Evolutionary conservation across 805 yeast genomes (phyloP), one percentile per base, ranked within the genome.

Genomic region (Pichia phayaonensis): DNA sequence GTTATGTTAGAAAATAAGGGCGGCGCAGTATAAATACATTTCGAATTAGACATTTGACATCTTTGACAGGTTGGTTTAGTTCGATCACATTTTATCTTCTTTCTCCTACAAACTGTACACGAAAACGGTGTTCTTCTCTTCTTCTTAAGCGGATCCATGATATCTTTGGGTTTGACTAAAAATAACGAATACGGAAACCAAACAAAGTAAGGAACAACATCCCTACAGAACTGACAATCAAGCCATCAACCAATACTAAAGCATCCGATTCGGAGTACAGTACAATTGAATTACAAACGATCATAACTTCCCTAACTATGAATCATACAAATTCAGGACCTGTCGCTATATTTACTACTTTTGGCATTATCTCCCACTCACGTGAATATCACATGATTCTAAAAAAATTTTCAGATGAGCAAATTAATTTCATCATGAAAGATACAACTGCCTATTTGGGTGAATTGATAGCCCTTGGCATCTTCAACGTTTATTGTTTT

Each of bases 51-150:
- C 21, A 53, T 54, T 4, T 31, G 16, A 40, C 65, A 62, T 23
- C 56, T 27, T 3, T 44, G 21, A 43, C 66, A 62, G 2, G 15
- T 18, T 12, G 66, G 66, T 42, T 56, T 55, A 2, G 42, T 26
- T 24, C 61, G 48, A 46, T 60, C 64, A 53, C 66, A 62, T 43
- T 57, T 59, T 27, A 61, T 49, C 48, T 62, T 62, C 26, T 54
- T 51, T 34, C 47, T 48, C 16, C 64, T 43, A 45, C 66, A 62
- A 16, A 26, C 29, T 7, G 53, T 43, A 42, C 66, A 62, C 1
- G 63, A 58, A 10, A 58, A 46, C 1, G 64, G 63, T 4, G 58
- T 54, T 52, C 64, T 54, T 18, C 65, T 48, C 29, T 53, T 48
- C 46, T 55, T 56, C 40, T 60, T 60, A 11, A 31, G 36, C 18